Percentiles rank a stretch among this genome's conserved stretches.
Evolutionary conservation across 1,284 basidiomycete genomes (phyloP).

Genomic region (Ceratorhiza oryzae-sativae): DNA sequence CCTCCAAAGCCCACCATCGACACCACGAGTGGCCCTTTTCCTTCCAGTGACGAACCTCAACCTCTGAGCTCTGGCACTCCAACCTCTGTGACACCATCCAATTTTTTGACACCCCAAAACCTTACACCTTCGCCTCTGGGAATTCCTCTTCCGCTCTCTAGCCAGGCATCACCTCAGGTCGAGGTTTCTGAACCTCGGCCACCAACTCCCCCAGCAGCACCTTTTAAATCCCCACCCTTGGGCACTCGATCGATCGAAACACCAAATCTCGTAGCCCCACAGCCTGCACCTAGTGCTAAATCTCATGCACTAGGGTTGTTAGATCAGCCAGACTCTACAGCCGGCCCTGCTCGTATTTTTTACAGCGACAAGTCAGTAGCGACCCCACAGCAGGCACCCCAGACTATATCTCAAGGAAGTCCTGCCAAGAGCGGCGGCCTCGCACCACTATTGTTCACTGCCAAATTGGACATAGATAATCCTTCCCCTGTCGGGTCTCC

Average conservation of each 20-base stretch:
- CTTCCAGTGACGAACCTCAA: not conserved
- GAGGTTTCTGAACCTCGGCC: not conserved
- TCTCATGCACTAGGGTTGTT: not conserved
- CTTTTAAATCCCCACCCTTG: conserved; percentile 3
- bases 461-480: conserved; percentile 4
- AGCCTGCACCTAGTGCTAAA: not conserved
- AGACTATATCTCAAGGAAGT: conserved; percentile 10
- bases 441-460: conserved; percentile 22
- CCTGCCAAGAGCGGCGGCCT: not conserved
- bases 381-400: not conserved
- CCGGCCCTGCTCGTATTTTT: not conserved
- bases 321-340: not conserved
- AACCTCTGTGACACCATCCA: conserved; percentile 29
- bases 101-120: conserved; percentile 37
- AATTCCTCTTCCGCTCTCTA: not conserved
- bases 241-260: not conserved
- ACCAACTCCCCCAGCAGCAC: not conserved
- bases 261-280: not conserved
- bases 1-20: not conserved
- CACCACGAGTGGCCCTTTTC: not conserved
- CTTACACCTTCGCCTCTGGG: conserved; percentile 10
- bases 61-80: conserved; percentile 2
- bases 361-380: not conserved
- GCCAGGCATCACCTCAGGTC: not conserved
- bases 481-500: not conserved